Conservation (phyloP, 306 rosid species). For the Luffa acutangula region DNA sequence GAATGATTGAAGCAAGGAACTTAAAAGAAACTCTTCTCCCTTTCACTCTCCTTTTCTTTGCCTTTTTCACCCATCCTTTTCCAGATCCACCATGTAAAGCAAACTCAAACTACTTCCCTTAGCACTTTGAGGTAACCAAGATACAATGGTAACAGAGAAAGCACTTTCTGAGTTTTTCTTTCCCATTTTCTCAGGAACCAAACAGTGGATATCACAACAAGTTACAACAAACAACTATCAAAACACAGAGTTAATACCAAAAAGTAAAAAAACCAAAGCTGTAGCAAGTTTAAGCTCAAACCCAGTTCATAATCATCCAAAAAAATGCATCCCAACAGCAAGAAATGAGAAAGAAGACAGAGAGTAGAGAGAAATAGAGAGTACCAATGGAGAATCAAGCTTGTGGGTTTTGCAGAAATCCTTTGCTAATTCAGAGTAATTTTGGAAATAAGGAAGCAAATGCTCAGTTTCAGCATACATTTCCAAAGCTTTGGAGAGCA, state of each 20-base stretch:
- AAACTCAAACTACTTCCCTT: constrained; percentile 34
- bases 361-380: background rate
- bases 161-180: background rate
- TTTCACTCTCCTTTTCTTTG: constrained; percentile 14
- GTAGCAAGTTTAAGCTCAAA: background rate
- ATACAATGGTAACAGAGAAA: background rate
- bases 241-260: background rate
- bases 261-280: background rate
- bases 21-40: constrained; percentile 21
- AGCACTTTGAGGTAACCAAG: background rate
- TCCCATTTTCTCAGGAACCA: constrained; percentile 1
- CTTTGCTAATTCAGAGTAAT: constrained; percentile 57
- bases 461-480: constrained; percentile 79
- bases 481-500: constrained; percentile 20
- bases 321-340: background rate
- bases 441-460: constrained; percentile 55
- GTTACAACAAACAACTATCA: background rate
- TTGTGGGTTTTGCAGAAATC: constrained; percentile 65
- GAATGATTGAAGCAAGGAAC: constrained; percentile 57
- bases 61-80: constrained; percentile 22
- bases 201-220: background rate
- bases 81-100: constrained; percentile 54
- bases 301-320: background rate
- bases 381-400: constrained; percentile 51
- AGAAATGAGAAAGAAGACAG: background rate